Evolutionary conservation across 2,329 filamentous ascomycete genomes (phyloP), one percentile per base, ranked within the genome.

Genomic region (Pseudogymnoascus sp.): DNA sequence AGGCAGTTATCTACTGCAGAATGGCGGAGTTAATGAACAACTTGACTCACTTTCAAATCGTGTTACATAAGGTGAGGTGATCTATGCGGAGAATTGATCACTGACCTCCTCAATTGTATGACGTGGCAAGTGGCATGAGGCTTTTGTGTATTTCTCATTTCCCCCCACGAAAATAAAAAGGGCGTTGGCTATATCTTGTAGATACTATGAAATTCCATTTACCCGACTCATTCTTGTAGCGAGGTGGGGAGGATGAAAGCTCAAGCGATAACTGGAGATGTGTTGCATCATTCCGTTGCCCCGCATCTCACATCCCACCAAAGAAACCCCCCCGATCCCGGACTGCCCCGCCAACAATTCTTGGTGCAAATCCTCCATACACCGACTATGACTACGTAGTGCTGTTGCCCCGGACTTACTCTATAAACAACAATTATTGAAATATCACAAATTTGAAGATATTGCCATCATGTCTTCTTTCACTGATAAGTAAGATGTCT

Each of bases 251-350:
- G 60, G 23, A 61, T 45, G 60, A 12, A 34, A 6, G 36, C 59
- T 67, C 64, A 68, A 31, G 39, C 65, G n/a, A 63, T 67, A 21
- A 68, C n/a, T 71, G 29, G 68, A 67, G 21, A 74, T 68, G 37
- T 16, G 51, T 57, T 57, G 51, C 51, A 57, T 57, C 51, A 57
- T 57, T 34, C n/a, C 6, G 10, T 57, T 57, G 51, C 51, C 51
- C 51, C 51, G 51, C 51, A 57, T 57, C 51, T 29, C 51, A 57
- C 51, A 57, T 57, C 51, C 47, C 51, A 57, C 51, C 51, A 57
- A 57, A 47, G 8, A 31, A 57, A 14, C 26, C n/a, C 7, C n/a
- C 51, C 29, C 51, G 51, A 57, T 36, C 11, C n/a, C 51, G 51
- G 51, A 10, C 29, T 21, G 26, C 29, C 51, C 51, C 51, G 29